Base-by-base conservation (phyloP, 305 asterid genomes). In the Fraxinus paxiana region DNA sequence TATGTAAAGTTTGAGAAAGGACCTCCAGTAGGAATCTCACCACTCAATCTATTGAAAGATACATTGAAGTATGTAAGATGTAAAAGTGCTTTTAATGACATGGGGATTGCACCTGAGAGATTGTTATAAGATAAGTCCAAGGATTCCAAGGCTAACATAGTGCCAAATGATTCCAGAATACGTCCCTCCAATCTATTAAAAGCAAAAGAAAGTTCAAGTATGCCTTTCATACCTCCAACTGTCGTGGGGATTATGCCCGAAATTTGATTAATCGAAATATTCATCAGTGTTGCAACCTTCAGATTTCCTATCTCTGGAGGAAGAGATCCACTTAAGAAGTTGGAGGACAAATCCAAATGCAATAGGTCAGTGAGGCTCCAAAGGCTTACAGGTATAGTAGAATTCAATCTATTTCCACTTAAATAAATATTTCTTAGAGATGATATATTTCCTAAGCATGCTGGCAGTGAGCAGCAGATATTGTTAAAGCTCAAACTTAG, bases 1-100 rank as follows among this genome's bases (percentile, higher is more conserved):
- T 6, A 1, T 1, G 88, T 86, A 83, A 90, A 89, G 76, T 88
- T 89, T 33, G 2, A 3, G 22, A 90, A 90, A 17, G 92, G 88
- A 79, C 90, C 91, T 17, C 26, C 77, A 1, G 72, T 43, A 8
- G 91, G 90, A 70, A 88, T 86, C 77, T 81, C 90, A 4, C 90
- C 89, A 5, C 83, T 67, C 26, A 87, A 77, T 24, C 76, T n/a
- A 41, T 88, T 88, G 69, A 78, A 80, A 9, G 91, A 85, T 41
- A 88, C 77, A 28, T 87, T 85, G 43, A 90, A 81, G 74, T 75
- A 37, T 8, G 12, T 35, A 43, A 90, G 89, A 69, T 43, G 1
- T 24, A 28, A 2, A 65, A 89, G 86, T 2, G 28, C 31, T 43
- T 82, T 78, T 76, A 88, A 56, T 31, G 88, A 76, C 28, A 28